Conservation (phyloP, 257 asterid species). For the Solanum paucissectum region DNA sequence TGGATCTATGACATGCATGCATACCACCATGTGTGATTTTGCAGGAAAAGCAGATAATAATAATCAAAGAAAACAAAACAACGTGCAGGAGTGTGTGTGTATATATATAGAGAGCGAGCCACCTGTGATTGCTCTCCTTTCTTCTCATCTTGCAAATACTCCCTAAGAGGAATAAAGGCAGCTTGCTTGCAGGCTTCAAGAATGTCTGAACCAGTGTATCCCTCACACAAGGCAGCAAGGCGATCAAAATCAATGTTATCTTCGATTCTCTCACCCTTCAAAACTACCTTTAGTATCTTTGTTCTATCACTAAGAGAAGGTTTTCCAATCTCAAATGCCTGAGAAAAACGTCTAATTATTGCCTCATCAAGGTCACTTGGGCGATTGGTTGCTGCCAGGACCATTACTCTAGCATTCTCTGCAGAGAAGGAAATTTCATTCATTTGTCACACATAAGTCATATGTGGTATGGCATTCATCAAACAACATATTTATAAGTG, state of each 20-base stretch:
- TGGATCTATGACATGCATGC: not conserved
- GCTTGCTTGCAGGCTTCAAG: slow-evolving; percentile 17
- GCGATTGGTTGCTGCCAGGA: slow-evolving; percentile 20
- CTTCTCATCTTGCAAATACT: slow-evolving; percentile 15
- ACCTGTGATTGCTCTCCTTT: slow-evolving; percentile 2
- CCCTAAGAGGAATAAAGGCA: slow-evolving; percentile 12
- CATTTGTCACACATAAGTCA: not conserved
- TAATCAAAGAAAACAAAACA: not conserved
- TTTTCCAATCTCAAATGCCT: slow-evolving; percentile 16
- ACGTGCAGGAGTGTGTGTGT: not conserved
- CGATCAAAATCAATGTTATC: slow-evolving; percentile 1
- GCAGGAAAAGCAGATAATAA: not conserved
- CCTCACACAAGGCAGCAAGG: slow-evolving; percentile 15
- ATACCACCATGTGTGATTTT: not conserved
- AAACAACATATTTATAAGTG: not conserved
- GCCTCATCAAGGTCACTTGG: slow-evolving; percentile 25
- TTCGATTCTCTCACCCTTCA: slow-evolving; percentile 10
- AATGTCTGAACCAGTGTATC: slow-evolving; percentile 16
- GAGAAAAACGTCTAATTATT: slow-evolving; percentile 15
- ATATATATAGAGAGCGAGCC: not conserved
- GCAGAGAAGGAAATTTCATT: not conserved
- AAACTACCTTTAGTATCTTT: slow-evolving; percentile 12
- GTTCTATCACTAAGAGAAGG: slow-evolving; percentile 8
- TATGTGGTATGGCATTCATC: not conserved
- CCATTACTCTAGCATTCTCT: slow-evolving; percentile 21